Conservation (phyloP, 805 yeast species). For the Nakazawaea ambrosiae region DNA sequence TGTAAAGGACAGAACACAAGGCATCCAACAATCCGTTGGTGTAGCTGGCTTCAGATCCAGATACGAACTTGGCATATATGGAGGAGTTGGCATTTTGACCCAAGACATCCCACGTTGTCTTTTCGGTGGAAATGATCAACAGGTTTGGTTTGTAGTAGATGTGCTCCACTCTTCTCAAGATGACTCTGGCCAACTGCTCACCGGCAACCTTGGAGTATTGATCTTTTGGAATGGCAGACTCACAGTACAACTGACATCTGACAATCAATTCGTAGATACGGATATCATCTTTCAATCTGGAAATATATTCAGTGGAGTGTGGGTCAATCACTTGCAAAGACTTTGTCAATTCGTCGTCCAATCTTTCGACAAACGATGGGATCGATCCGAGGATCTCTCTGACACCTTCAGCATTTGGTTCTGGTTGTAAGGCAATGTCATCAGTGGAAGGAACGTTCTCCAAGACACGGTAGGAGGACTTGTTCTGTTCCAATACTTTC, state of each 20-base stretch:
- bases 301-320: constrained; percentile 89
- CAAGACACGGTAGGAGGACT: constrained; percentile 53
- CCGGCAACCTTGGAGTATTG: constrained; percentile 36
- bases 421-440: constrained; percentile 70
- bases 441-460: constrained; percentile 69
- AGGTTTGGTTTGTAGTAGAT: constrained; percentile 85
- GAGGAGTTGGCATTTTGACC: constrained; percentile 26
- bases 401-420: constrained; percentile 54
- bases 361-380: constrained; percentile 80
- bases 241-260: constrained; percentile 82
- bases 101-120: constrained; percentile 62
- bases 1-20: constrained; percentile 57
- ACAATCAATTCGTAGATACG: constrained; percentile 67
- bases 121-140: constrained; percentile 64
- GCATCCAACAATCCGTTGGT: constrained; percentile 55
- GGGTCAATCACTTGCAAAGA: constrained; percentile 89
- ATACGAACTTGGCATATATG: constrained; percentile 25
- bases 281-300: constrained; percentile 83
- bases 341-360: constrained; percentile 89
- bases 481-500: constrained; percentile 58
- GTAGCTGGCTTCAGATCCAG: constrained; percentile 21
- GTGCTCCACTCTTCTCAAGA: constrained; percentile 83
- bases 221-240: constrained; percentile 43
- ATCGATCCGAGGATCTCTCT: constrained; percentile 77
- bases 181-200: constrained; percentile 64